Conservation (phyloP, 139 green algal species). For the Nannochloris sp. region DNA sequence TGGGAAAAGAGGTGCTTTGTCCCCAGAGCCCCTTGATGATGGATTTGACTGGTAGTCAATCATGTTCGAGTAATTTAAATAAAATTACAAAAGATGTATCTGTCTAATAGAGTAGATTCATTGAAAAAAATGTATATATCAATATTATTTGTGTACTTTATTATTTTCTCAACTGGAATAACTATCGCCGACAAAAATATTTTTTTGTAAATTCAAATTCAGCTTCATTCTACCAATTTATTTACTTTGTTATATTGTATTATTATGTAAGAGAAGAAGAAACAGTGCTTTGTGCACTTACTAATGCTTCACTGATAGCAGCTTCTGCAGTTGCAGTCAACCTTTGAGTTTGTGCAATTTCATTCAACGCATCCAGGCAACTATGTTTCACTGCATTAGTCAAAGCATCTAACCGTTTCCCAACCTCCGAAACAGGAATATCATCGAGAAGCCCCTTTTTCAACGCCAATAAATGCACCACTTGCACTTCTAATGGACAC, state of each 20-base stretch:
- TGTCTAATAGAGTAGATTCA: background rate
- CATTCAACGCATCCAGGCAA: constrained; percentile 7
- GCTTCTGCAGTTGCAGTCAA: constrained; percentile 35
- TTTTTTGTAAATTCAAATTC: too few relatives aligned
- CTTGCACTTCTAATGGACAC: constrained; percentile 12
- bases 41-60: constrained; percentile 1
- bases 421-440: constrained; percentile 11
- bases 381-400: background rate
- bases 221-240: too few relatives aligned
- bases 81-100: background rate
- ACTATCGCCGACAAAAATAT: background rate
- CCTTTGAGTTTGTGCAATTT: constrained; percentile 32
- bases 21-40: background rate
- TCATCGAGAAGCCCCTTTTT: constrained; percentile 23
- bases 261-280: too few relatives aligned
- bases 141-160: background rate
- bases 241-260: too few relatives aligned
- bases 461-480: constrained; percentile 27
- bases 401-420: constrained; percentile 2
- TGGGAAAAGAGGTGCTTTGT: too few relatives aligned
- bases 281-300: background rate
- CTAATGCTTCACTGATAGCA: constrained; percentile 29
- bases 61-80: too few relatives aligned
- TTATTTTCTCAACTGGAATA: background rate
- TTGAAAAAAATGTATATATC: background rate